Evolutionary conservation across 257 asterid species (phyloP).

Genomic region (Ilex asprella): DNA sequence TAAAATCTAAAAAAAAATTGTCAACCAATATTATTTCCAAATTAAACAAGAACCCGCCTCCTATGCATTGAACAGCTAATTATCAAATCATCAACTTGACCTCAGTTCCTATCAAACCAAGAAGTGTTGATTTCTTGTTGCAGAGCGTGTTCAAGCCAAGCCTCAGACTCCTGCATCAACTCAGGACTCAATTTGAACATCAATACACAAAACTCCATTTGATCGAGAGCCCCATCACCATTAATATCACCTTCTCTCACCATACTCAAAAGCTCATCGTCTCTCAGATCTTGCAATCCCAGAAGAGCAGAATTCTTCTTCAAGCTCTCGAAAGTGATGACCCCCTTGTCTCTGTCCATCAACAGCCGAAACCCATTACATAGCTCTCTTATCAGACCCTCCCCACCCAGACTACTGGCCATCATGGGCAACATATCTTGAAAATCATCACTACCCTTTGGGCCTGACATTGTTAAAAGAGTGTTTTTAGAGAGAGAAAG

Average conservation of each 20-base stretch:
- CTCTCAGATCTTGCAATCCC: too few relatives aligned
- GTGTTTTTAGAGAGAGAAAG: not conserved
- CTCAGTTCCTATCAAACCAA: too few relatives aligned
- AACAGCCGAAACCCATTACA: conserved; percentile 66
- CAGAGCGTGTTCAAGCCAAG: conserved; percentile 44
- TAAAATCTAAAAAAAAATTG: too few relatives aligned
- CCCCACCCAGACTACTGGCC: conserved; percentile 78
- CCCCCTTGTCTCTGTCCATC: conserved; percentile 32
- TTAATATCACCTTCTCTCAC: too few relatives aligned
- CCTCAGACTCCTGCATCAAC: conserved; percentile 55
- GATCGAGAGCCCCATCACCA: too few relatives aligned
- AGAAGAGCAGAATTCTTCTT: too few relatives aligned
- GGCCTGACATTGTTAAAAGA: conserved; percentile 20
- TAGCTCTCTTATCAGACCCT: conserved; percentile 61
- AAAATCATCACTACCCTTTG: conserved; percentile 25
- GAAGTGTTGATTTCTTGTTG: conserved; percentile 19
- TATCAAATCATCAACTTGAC: too few relatives aligned
- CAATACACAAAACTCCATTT: conserved; percentile 23
- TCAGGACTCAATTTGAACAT: conserved; percentile 87
- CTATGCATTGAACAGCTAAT: too few relatives aligned
- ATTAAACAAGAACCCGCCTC: too few relatives aligned
- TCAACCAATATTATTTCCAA: too few relatives aligned
- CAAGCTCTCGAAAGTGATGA: too few relatives aligned
- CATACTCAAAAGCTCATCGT: too few relatives aligned
- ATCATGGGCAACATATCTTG: conserved; percentile 67